Base-by-base conservation (phyloP, 305 asterid genomes). In the Fraxinus dipetala region DNA sequence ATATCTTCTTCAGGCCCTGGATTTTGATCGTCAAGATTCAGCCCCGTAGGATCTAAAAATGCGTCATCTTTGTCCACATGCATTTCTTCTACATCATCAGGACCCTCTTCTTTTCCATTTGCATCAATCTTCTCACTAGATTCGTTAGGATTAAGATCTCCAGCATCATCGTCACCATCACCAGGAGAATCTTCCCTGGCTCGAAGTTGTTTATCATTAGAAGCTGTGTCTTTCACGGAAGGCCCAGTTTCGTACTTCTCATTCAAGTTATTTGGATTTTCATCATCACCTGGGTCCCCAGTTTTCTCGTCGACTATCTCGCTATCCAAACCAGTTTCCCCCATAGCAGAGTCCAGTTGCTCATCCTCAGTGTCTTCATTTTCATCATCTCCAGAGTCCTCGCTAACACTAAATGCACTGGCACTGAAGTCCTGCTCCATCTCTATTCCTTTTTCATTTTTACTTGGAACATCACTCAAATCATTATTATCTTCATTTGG, bases 221-320 rank as follows among this genome's bases (percentile, higher is more conserved):
- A 76, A 77, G 89, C 88, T 8, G 83, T 69, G 73, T 89, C 97
- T 74, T 89, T 89, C 73, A 89, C 92, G 4, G 98, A 77, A 77
- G 94, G 94, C n/a, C 97, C 98, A 65, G 88, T 76, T 81, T 96
- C 98, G 3, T 92, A 89, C 85, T 93, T 96, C 88, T 96, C 99
- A 72, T 89, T 86, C 48, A 34, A 79, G 48, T 81, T 84, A 86
- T 87, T 89, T 78, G 87, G 91, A 35, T 87, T 94, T 45, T 86
- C 87, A 51, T 87, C 91, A 54, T 89, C 93, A 74, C 89, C 83
- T 13, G 24, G 81, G 72, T 89, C 95, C 81, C 91, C 89, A 43
- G 87, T 88, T 85, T 94, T 96, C 92, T 94, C 98, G 84, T 94
- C 98, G 82, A 89, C 97, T 75, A 88, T 82, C 81, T 92, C 95